Percentiles rank a stretch among this genome's conserved stretches.
phyloP scores from a whole-genome alignment of 495 filamentous ascomycete species.

The Arthonia radiata region DNA sequence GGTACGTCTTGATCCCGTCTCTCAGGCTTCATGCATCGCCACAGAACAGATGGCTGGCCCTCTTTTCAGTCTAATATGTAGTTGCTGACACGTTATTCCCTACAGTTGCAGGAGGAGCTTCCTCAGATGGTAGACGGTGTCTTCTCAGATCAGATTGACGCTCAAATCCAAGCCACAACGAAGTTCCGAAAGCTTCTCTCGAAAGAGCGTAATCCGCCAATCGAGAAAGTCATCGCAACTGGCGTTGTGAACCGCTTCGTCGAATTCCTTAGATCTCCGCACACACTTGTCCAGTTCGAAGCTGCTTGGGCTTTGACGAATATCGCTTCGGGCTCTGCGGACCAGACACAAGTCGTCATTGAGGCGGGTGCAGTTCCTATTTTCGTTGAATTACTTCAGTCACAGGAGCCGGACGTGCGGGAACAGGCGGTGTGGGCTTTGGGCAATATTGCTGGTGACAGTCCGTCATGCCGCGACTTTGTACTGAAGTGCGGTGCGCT shows the following conservation, averaged over 20 bases:
- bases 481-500: constrained; percentile 77
- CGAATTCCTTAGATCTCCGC: constrained; percentile 91
- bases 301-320: constrained; percentile 98
- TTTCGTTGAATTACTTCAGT: constrained; percentile 84
- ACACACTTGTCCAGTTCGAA: constrained; percentile 97
- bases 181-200: constrained; percentile 95
- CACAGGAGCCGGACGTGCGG: constrained; percentile 91
- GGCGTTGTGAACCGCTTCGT: constrained; percentile 95
- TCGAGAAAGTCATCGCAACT: constrained; percentile 97
- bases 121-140: constrained; percentile 95
- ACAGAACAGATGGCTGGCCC: background rate
- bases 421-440: constrained; percentile 98
- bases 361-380: constrained; percentile 96
- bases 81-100: constrained; percentile 9
- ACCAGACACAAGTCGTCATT: constrained; percentile 96
- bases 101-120: constrained; percentile 86
- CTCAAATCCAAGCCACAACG: constrained; percentile 95
- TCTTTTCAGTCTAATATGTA: constrained; percentile 13
- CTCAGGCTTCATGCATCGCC: background rate
- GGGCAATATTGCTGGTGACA: constrained; percentile 98
- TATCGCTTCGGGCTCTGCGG: constrained; percentile 91
- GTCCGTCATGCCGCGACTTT: constrained; percentile 87
- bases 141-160: constrained; percentile 95
- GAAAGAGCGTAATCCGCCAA: constrained; percentile 97
- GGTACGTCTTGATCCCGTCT: constrained; percentile 31